Evolutionary conservation across 768 basidiomycete species (phyloP), one percentile per base, ranked within the genome.

Genomic region (Kwoniella newhampshirensis): DNA sequence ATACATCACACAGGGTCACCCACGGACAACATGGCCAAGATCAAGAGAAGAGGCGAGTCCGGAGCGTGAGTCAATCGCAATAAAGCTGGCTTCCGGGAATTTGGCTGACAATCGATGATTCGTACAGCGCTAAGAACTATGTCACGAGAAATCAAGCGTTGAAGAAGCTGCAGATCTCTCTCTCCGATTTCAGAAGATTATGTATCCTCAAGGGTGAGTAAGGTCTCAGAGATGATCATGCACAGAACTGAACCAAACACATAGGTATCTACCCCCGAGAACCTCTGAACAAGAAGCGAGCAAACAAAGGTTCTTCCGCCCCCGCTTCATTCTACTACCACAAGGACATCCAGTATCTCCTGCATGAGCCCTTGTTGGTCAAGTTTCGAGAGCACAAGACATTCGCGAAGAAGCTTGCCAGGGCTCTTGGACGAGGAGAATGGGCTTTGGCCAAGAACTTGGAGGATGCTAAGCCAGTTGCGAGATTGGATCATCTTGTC

Each of bases 301-400:
- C 94, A 35, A 98, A 98, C 80, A 98, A 96, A 76, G 96, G 94
- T 1, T 94, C 91, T 2, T 91, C 92, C 50, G 93, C 91, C 0
- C 92, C 93, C 3, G 91, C 96, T 0, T 91, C 92, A 2, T 99
- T 98, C 79, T 99, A 99, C 79, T 97, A 98, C 75, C 81, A 89
- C 25, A 99, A 99, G 79, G 96, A 99, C 74, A 94, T 99, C 63
- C 88, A 89, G 54, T 98, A 94, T 78, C 85, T 99, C 30, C 86
- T 91, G 4, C 96, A 99, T 76, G 96, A 99, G 74, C 96, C 96
- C 1, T 86, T 98, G 11, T 81, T 99, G 23, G 86, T 85, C 75
- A 96, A 91, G 76, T 81, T 99, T 48, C 81, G 96, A 71, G 92
- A 98, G 75, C 96, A 99, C 80, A 99, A 99, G 76, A 87, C 92